Evolutionary conservation across 352 stramenopile genomes (phyloP), one percentile per base, ranked within the genome.

Genomic region (Globisporangium heterothallicum): DNA sequence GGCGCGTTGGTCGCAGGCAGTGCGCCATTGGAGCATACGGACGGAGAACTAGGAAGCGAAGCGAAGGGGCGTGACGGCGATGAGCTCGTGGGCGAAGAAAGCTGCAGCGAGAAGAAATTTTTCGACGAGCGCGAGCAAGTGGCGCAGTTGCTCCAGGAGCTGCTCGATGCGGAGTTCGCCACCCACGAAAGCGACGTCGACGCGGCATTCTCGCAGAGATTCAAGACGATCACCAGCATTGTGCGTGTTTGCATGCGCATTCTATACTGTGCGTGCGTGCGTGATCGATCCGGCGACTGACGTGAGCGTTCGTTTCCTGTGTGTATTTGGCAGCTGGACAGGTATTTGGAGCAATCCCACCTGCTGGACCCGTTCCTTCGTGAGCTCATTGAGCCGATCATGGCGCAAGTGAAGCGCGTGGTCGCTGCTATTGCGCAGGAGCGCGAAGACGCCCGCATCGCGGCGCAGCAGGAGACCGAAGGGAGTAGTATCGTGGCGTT

Each of bases 291-390:
- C n/a, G n/a, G n/a, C n/a, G n/a, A n/a, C n/a, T n/a, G n/a, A n/a
- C n/a, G n/a, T n/a, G n/a, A n/a, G n/a, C n/a, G n/a, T 55, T 22
- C 30, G 21, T 12, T 51, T 5, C 59, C 16, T 61, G 21, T 45
- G 34, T 56, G 13, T 19, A 26, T 16, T 49, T 3, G 6, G 14
- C 46, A 91, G 81, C 48, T 92, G 43, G 91, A 81, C 71, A 94
- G 85, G 71, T 96, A 88, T 75, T 72, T 74, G 78, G 91, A 95
- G 63, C 81, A 95, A 61, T 78, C 85, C 13, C 70, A 93, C 42
- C 61, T 98, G 27, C 66, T 98, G 21, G 92, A 98, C 64, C 70
- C 81, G 30, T 84, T 86, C 63, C 63, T 98, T 42, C 70, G 78
- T 29, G 74, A 87, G 50, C 63, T 88, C 9, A 68, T 98, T 42